These are phyloP conservation scores for Boletus insuetus DNA, from an alignment of 768 basidiomycete species.

Conservation along the genomic window DNA sequence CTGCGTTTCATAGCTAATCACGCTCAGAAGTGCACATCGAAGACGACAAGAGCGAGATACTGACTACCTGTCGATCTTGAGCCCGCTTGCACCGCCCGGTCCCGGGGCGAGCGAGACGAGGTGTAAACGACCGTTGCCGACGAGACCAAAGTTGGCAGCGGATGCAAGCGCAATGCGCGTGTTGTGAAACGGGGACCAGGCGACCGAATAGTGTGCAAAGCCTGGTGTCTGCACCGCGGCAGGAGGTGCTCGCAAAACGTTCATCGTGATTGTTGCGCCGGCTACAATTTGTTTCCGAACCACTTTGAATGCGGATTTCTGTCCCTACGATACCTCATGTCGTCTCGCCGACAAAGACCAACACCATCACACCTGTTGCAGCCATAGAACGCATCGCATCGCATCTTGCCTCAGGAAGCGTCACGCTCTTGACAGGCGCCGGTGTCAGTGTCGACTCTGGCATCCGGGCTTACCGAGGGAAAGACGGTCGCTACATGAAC, in stretches of 20 bases:
- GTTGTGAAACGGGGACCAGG: conserved; percentile 86
- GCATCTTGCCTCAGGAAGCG: conserved; percentile 71
- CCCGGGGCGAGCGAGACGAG: conserved; percentile 52
- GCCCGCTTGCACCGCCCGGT: conserved; percentile 40
- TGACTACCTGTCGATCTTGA: conserved; percentile 69
- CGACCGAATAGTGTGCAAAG: conserved; percentile 77
- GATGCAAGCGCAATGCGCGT: conserved; percentile 75
- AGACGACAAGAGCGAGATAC: conserved; percentile 26
- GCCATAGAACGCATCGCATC: conserved; percentile 59
- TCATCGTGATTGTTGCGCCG: conserved; percentile 25
- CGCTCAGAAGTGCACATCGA: conserved; percentile 8
- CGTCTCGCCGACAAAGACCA: conserved; percentile 38
- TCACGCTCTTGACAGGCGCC: conserved; percentile 79
- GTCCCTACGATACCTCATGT: conserved; percentile 68
- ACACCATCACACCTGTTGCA: conserved; percentile 42
- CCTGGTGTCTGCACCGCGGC: conserved; percentile 68
- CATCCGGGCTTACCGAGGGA: conserved; percentile 89
- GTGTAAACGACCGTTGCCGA: conserved; percentile 92
- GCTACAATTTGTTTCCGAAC: too few relatives aligned
- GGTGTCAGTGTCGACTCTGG: conserved; percentile 96
- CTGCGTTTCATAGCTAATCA: conserved; percentile 76
- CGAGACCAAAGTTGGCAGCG: conserved; percentile 90
- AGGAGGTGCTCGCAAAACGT: conserved; percentile 38
- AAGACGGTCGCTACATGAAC: conserved; percentile 83
- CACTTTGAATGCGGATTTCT: conserved; percentile 62